Base-by-base conservation (phyloP, 345 rosid genomes). In the Lepidium africanum region DNA sequence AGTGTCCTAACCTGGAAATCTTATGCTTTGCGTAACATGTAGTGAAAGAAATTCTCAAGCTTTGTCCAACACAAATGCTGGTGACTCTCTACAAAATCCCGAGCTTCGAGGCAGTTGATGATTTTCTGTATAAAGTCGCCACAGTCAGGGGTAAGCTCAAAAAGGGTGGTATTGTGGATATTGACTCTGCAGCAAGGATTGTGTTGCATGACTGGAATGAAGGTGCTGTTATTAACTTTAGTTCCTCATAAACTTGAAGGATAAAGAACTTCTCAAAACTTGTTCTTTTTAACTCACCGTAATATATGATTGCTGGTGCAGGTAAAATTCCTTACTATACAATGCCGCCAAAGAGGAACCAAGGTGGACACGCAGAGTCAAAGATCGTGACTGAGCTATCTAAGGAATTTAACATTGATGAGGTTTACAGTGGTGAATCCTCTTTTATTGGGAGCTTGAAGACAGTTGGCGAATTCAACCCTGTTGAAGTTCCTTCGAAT, bases 11-110 rank as follows among this genome's bases (percentile, higher is more conserved):
- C 49, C 13, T 53, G 14, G 17, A 23, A 63, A 70, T 43, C 32
- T 70, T 45, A 38, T 73, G 10, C 54, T 67, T 71, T 39, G 62
- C 40, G 59, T 42, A 38, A 25, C 67, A 59, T 63, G 2, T 81
- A 94, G 99, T 94, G 67, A 89, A 83, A 78, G 99, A 91, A 74
- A 94, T 94, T 72, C 85, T 94, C 68, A 89, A 89, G 77, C 83
- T 80, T 62, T 91, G 99, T 76, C 83, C 91, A 7, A 80, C 79
- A 35, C 80, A 49, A 66, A 65, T 76, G 76, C 60, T 94, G 83
- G 95, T 94, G 66, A 79, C 86, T 32, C 69, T 91, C 14, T 94
- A 87, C 87, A 91, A 89, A 80, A 82, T 87, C 69, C 83, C 91
- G 6, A 69, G 65, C 76, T 94, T 89, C 27, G 86, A 91, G 56